Evolutionary conservation across 179 eudicot genomes (phyloP).

Genomic region (Heliamphora pulchella): DNA sequence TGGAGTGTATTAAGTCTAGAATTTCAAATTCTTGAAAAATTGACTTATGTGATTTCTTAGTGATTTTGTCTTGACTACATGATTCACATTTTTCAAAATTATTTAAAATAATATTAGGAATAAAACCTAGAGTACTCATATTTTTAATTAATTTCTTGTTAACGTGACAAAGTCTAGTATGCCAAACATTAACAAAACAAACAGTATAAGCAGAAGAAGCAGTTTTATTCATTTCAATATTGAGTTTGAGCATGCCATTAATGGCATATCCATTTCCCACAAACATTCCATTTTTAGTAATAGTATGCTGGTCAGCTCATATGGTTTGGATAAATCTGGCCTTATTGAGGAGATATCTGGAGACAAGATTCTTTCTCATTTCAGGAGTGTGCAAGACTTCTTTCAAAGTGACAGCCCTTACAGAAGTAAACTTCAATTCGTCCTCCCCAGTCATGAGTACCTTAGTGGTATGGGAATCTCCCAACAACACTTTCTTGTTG

Average conservation of each 20-base stretch:
- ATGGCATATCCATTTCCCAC: slow-evolving; percentile 18
- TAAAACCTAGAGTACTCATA: neutral
- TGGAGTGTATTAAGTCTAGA: neutral
- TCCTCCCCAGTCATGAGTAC: slow-evolving; percentile 6
- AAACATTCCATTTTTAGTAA: slow-evolving; percentile 13
- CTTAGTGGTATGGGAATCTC: slow-evolving; percentile 10
- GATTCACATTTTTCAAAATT: no score
- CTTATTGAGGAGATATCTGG: slow-evolving; percentile 8
- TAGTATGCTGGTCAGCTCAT: neutral
- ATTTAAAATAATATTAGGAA: no score
- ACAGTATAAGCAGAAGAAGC: no score
- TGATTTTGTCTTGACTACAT: slow-evolving; percentile 5
- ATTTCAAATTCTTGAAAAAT: neutral
- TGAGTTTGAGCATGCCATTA: slow-evolving; percentile 17
- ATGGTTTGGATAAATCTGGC: no score
- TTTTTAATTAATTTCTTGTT: neutral
- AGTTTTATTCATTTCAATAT: slow-evolving; percentile 1
- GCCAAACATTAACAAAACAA: no score
- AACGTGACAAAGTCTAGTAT: neutral
- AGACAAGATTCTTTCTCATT: slow-evolving; percentile 9
- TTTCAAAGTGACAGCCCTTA: neutral
- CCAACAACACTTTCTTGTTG: slow-evolving; percentile 17
- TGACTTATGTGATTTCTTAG: neutral
- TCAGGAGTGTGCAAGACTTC: slow-evolving; percentile 13
- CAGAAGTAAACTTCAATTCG: slow-evolving; percentile 6